Base-by-base conservation (phyloP, 78 protist genomes). In the Cavenderia fasciculata region DNA sequence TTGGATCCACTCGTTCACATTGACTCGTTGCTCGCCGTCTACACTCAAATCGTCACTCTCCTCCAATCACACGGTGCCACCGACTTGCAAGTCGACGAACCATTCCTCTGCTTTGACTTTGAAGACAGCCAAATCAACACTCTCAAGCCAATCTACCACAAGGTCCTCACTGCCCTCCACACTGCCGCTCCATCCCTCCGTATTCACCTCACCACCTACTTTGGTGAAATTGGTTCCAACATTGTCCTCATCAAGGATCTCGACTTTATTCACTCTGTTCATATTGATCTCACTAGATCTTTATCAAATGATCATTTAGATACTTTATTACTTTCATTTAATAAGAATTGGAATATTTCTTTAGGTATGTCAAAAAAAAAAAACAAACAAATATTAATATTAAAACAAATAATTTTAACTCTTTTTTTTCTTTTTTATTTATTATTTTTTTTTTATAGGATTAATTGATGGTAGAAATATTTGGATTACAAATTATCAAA, bases 31-130 rank as follows among this genome's bases (percentile, higher is more conserved):
- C 27, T 94, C 0, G 36, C 34, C 25, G 68, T 54, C 18, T 94
- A 94, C 88, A 31, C 21, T 33, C 36, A 66, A 34, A 56, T 94
- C 29, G 69, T 92, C n/a, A 38, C 21, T 14, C 78, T 86, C 47
- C 61, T 94, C 14, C 57, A n/a, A 25, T 2, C 18, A 3, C 54
- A 43, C 0, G 95, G 94, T 46, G 96, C 52, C 1, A 41, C 38
- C 33, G 57, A 61, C 29, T 61, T 94, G 23, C 96, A 94, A 71
- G 21, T 94, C 44, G 94, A 94, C 47, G 96, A 94, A 79, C 96
- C 96, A 36, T 51, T 82, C 56, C 74, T 94, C 19, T 82, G 77
- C 52, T 33, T 65, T 21, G 93, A 84, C 36, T 63, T 70, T 31
- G 19, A 29, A 0, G 86, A 85, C 2, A 18, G 27, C 23, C n/a